Percentiles rank a stretch among this genome's conserved stretches.
Conservation (phyloP, 2,329 filamentous ascomycete genomes). For the Intubia oerlemansii region DNA sequence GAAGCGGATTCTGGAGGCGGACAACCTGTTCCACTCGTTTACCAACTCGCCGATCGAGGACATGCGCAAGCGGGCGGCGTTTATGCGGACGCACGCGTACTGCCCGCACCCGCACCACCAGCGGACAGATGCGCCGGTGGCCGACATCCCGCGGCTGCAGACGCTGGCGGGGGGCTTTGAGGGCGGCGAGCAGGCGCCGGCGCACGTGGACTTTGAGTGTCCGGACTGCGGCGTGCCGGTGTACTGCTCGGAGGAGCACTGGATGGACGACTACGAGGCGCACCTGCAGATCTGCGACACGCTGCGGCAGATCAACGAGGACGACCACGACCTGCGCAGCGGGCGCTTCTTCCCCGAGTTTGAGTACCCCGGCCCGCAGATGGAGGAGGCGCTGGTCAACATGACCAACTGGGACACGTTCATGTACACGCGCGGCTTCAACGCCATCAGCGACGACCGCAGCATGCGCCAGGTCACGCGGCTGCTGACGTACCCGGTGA, state of each 20-base stretch:
- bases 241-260: constrained; percentile 86
- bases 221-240: constrained; percentile 89
- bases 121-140: constrained; percentile 34
- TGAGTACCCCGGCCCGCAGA: constrained; percentile 69
- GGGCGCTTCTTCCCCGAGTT: constrained; percentile 89
- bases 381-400: constrained; percentile 84
- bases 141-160: constrained; percentile 1
- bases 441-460: constrained; percentile 76
- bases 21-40: constrained; percentile 88
- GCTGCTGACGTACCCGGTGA: constrained; percentile 82
- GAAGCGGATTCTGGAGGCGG: constrained; percentile 29
- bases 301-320: constrained; percentile 83
- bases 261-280: constrained; percentile 85
- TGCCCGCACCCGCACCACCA: constrained; percentile 83
- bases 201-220: constrained; percentile 82
- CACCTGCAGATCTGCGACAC: constrained; percentile 88
- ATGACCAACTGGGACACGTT: constrained; percentile 99
- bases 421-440: constrained; percentile 77
- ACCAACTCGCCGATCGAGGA: constrained; percentile 72
- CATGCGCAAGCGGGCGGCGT: constrained; percentile 71
- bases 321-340: constrained; percentile 84
- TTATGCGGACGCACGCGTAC: constrained; percentile 81
- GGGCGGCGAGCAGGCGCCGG: constrained; percentile 37
- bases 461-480: constrained; percentile 84
- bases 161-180: constrained; percentile 13